Evolutionary conservation across 1,284 basidiomycete genomes (phyloP), one percentile per base, ranked within the genome.

Genomic region (Limonomyces culmigenus): DNA sequence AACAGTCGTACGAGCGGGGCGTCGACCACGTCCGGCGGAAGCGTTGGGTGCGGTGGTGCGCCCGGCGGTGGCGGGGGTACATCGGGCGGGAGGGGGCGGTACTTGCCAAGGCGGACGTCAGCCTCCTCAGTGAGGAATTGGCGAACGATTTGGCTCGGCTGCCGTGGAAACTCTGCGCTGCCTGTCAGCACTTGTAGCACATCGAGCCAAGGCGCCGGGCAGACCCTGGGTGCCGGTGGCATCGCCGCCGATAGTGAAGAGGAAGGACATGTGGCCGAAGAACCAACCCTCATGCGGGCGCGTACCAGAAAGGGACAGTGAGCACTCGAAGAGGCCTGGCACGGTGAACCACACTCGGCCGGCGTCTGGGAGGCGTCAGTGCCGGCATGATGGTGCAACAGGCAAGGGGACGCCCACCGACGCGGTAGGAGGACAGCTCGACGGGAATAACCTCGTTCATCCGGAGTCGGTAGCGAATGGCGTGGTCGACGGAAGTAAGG

Each of bases 291-390:
- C 78, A 19, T 68, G 60, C 38, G 60, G 60, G 41, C 70, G 59
- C 3, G 69, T 70, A 5, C 86, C 84, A 23, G 65, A 62, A 21
- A 89, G 58, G 41, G 76, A 85, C 21, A 89, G 51, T 0, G 77
- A 77, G 3, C 70, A 66, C 46, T 79, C 70, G 47, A 92, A 92
- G n/a, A 88, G 56, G 15, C 70, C 67, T 0, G 71, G 69, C 0
- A 74, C 75, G 3, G 61, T 67, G 47, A 93, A 89, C 46, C 70
- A 70, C 3, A 75, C 85, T 36, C 85, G 72, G 4, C 87, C 88
- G 42, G 77, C 70, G 37, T 63, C 77, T 80, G 44, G 33, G 23
- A 20, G 32, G 14, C 36, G 37, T 36, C 38, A 36, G 29, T 27
- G 19, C 11, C 8, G 15, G 38, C 5, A 29, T 30, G 15, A 12